Evolutionary conservation across 768 basidiomycete genomes (phyloP).

Genomic region (Podaxis mareebaensis): DNA sequence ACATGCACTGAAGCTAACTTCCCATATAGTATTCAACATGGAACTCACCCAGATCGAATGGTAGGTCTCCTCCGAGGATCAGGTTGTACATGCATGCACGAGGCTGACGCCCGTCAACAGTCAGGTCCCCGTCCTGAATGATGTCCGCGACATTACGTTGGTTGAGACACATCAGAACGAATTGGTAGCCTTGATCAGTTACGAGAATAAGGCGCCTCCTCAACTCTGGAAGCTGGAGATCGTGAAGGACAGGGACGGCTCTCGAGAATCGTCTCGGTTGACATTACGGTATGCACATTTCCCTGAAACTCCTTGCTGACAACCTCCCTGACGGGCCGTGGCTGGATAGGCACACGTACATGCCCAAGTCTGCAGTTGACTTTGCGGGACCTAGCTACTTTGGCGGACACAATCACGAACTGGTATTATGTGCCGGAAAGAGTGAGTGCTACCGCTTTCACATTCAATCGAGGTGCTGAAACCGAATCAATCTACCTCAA

Average conservation of each 20-base stretch:
- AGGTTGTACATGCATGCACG: neutral
- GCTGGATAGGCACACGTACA: slow-evolving; percentile 65
- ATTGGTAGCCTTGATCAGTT: slow-evolving; percentile 66
- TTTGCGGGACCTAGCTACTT: slow-evolving; percentile 85
- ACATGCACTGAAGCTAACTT: neutral
- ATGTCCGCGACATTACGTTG: slow-evolving; percentile 70
- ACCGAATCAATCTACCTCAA: neutral
- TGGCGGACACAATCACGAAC: slow-evolving; percentile 76
- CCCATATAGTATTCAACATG: slow-evolving; percentile 60
- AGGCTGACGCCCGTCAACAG: slow-evolving; percentile 32
- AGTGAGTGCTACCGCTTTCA: slow-evolving; percentile 34
- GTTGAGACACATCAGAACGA: slow-evolving; percentile 50
- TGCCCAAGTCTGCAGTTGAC: slow-evolving; percentile 66
- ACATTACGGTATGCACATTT: slow-evolving; percentile 35
- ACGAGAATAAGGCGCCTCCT: slow-evolving; percentile 76
- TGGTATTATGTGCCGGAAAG: slow-evolving; percentile 79
- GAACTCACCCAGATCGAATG: slow-evolving; percentile 66
- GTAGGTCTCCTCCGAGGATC: slow-evolving; percentile 35
- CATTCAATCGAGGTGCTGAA: slow-evolving; percentile 4
- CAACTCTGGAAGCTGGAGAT: slow-evolving; percentile 76
- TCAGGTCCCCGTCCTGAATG: slow-evolving; percentile 71
- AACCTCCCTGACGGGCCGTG: slow-evolving; percentile 14
- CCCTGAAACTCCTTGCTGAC: slow-evolving; percentile 4
- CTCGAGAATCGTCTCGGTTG: slow-evolving; percentile 34
- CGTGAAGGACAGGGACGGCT: slow-evolving; percentile 52